These are phyloP conservation scores for Trametes meyenii DNA, from an alignment of 768 basidiomycete species.

Conservation along the genomic window DNA sequence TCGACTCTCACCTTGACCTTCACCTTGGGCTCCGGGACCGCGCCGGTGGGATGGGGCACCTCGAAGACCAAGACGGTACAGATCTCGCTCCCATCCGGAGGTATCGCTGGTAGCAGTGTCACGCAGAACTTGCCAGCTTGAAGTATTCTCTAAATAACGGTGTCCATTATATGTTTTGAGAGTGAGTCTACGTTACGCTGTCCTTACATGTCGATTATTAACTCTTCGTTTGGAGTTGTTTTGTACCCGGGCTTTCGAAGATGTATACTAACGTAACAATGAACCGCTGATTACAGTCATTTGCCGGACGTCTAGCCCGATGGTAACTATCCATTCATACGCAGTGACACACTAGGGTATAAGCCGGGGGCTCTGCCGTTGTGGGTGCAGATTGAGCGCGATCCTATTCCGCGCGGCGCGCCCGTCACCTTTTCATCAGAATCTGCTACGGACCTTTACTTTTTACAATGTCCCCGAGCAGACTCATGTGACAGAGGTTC, in stretches of 20 bases:
- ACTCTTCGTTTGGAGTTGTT: too few species aligned
- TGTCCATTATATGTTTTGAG: neutral
- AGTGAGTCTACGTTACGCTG: neutral
- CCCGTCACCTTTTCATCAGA: neutral
- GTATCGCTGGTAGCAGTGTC: conserved; percentile 53
- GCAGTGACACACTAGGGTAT: neutral
- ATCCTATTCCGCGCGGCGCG: neutral
- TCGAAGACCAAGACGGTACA: conserved; percentile 34
- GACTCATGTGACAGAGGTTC: neutral
- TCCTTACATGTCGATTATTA: neutral
- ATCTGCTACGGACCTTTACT: neutral
- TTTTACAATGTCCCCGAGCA: neutral
- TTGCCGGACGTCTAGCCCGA: too few species aligned
- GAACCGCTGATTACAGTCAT: too few species aligned
- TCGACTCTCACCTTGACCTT: conserved; percentile 42
- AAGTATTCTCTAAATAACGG: neutral
- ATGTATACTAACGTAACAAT: too few species aligned
- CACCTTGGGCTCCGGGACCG: conserved; percentile 27
- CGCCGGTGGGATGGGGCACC: conserved; percentile 33
- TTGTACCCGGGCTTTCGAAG: too few species aligned
- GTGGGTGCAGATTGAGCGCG: neutral
- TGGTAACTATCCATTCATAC: neutral
- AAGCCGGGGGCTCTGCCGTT: neutral
- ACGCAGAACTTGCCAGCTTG: conserved; percentile 23
- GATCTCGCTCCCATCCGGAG: conserved; percentile 48